Percentiles rank a stretch among this genome's conserved stretches.
phyloP scores from a whole-genome alignment of 306 rosid species.

The Crotalaria pallida region DNA sequence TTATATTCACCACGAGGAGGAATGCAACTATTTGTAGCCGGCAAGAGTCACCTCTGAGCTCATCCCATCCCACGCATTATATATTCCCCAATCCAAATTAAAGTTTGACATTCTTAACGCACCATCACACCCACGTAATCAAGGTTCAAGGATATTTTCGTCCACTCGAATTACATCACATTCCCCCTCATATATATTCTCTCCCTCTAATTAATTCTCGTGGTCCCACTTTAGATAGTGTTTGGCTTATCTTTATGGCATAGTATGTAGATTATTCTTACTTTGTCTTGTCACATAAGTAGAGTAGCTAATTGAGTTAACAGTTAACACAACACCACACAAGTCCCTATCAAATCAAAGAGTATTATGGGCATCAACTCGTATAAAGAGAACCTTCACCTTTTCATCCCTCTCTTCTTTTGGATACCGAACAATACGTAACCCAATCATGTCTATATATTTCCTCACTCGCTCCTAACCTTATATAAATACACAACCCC shows the following conservation, averaged over 20 bases:
- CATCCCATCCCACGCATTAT: slow-evolving; percentile 22
- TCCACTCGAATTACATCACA: slow-evolving; percentile 27
- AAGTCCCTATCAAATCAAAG: slow-evolving; percentile 37
- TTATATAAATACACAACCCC: slow-evolving; percentile 23
- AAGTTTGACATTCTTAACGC: slow-evolving; percentile 56
- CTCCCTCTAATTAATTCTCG: slow-evolving; percentile 1
- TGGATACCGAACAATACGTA: slow-evolving; percentile 12
- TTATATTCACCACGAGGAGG: too few species aligned
- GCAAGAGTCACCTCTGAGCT: neutral
- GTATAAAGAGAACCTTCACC: slow-evolving; percentile 29
- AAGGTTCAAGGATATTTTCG: slow-evolving; percentile 30
- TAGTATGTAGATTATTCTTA: slow-evolving; percentile 45
- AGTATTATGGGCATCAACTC: slow-evolving; percentile 28
- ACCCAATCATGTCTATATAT: neutral
- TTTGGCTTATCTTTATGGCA: slow-evolving; percentile 46
- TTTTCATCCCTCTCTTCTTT: slow-evolving; percentile 20
- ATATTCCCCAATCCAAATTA: slow-evolving; percentile 31
- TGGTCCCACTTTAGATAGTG: slow-evolving; percentile 33
- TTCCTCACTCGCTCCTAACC: neutral
- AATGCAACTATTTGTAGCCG: too few species aligned
- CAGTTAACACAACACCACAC: slow-evolving; percentile 25
- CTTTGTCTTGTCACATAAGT: slow-evolving; percentile 26
- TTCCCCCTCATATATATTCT: neutral
- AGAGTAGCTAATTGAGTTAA: slow-evolving; percentile 11
- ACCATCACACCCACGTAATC: slow-evolving; percentile 1